These are phyloP conservation scores for Solanum virginianum DNA, from an alignment of 257 asterid genomes.

Conservation along the genomic window DNA sequence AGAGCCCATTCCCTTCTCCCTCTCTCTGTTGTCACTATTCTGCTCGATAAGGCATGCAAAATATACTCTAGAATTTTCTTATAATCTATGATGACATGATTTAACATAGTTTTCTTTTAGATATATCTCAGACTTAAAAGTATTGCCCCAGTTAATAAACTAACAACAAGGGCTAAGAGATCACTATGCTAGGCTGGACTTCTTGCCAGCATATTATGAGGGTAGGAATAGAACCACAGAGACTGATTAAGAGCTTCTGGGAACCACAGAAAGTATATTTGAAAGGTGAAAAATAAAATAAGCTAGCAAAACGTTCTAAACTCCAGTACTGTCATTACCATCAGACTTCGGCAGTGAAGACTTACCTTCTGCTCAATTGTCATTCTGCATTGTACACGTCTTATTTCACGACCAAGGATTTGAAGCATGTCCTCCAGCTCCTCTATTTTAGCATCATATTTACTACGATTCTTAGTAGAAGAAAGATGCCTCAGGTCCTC, in stretches of 20 bases:
- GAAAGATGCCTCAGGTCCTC: slow-evolving; percentile 37
- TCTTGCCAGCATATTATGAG: neutral
- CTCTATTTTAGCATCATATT: slow-evolving; percentile 31
- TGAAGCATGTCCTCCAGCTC: slow-evolving; percentile 43
- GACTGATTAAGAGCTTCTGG: neutral
- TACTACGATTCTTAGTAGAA: slow-evolving; percentile 1
- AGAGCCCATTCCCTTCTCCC: neutral
- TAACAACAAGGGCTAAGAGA: neutral
- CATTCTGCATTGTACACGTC: slow-evolving; percentile 30
- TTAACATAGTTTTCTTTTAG: neutral
- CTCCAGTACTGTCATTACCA: neutral
- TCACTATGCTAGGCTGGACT: neutral
- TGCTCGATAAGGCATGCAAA: neutral
- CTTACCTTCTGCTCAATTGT: slow-evolving; percentile 55
- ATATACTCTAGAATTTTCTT: neutral
- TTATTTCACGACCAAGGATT: slow-evolving; percentile 36
- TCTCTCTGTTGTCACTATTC: neutral
- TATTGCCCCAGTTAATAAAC: neutral
- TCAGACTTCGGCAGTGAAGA: neutral
- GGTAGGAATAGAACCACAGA: neutral
- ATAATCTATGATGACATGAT: neutral
- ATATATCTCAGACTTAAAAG: neutral
- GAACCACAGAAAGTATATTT: neutral
- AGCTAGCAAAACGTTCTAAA: neutral
- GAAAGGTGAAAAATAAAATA: neutral